Conservation (phyloP, 2,329 filamentous ascomycete genomes). For the Metarhizium humberi region DNA sequence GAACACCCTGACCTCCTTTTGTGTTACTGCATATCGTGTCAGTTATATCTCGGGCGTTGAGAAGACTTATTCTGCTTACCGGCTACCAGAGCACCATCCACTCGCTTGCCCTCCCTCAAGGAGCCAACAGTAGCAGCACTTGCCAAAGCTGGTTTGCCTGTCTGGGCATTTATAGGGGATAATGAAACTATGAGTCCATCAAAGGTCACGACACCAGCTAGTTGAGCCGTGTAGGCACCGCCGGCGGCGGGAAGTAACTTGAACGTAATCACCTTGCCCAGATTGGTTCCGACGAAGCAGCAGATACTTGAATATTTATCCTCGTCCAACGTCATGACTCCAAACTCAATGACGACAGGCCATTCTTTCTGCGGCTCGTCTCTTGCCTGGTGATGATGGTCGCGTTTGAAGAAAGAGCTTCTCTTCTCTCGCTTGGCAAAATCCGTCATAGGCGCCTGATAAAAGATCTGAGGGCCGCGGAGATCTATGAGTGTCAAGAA, state of each 20-base stretch:
- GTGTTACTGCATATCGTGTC: constrained; percentile 35
- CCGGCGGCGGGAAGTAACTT: constrained; percentile 73
- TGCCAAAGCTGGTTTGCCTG: constrained; percentile 66
- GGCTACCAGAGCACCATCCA: constrained; percentile 73
- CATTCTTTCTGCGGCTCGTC: constrained; percentile 52
- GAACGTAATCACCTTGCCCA: constrained; percentile 78
- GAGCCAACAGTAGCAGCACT: constrained; percentile 67
- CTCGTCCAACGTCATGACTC: constrained; percentile 86
- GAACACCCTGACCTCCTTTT: constrained; percentile 78
- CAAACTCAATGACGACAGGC: constrained; percentile 79
- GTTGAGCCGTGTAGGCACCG: constrained; percentile 58
- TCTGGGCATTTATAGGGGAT: constrained; percentile 68
- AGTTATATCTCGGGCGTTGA: neutral
- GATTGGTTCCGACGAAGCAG: constrained; percentile 81
- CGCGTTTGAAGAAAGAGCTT: constrained; percentile 54
- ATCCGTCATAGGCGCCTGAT: constrained; percentile 61
- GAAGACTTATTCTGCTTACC: constrained; percentile 34
- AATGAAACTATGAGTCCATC: constrained; percentile 68
- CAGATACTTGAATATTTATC: constrained; percentile 92
- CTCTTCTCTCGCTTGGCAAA: constrained; percentile 70
- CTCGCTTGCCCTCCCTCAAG: constrained; percentile 62
- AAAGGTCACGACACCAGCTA: constrained; percentile 58
- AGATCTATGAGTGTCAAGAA: constrained; percentile 77
- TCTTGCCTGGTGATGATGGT: constrained; percentile 14
- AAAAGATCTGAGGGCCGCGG: constrained; percentile 77